Evolutionary conservation across 805 yeast genomes (phyloP), one percentile per base, ranked within the genome.

Genomic region (Jamesozyma rosinii): DNA sequence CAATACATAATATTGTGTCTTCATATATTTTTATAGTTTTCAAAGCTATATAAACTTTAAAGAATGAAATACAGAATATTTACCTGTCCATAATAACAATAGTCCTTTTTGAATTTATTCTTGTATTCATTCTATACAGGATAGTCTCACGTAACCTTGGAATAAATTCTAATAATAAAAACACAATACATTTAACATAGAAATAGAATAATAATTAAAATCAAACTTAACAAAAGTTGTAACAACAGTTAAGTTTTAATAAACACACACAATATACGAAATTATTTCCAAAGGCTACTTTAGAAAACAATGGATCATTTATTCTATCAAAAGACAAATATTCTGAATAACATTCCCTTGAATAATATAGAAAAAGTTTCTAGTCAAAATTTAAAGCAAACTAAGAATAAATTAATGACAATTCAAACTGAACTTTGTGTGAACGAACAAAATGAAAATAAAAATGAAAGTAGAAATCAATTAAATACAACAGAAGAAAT

Each of bases 281-380:
- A 30, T 14, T n/a, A 32, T 32, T 32, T 34, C 9, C 15, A 31
- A 31, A 13, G 9, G 9, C n/a, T 13, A 31, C n/a, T 6, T 9
- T 18, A 3, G 14, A 24, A 29, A 27, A 37, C 21, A 18, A 37
- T 37, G 40, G 22, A 29, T 37, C 11, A 3, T 19, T 20, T 29
- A 15, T 27, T 13, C 31, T 10, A 40, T 20, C 33, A 38, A 38
- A 44, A 34, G 4, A 17, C 30, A 35, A 19, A 22, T 5, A 35
- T 37, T 13, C n/a, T 37, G 20, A 38, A 39, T 33, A 32, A 37
- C 15, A 42, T 42, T 24, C 33, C 41, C 20, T 42, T 42, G 18
- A 42, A 42, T 15, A 42, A 15, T 18, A 18, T 32, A 19, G 37
- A 32, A 14, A 42, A 42, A 19, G 20, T 14, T 6, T n/a, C 20